Evolutionary conservation across 768 basidiomycete genomes (phyloP).

Genomic region (Boletus eberwhitei): DNA sequence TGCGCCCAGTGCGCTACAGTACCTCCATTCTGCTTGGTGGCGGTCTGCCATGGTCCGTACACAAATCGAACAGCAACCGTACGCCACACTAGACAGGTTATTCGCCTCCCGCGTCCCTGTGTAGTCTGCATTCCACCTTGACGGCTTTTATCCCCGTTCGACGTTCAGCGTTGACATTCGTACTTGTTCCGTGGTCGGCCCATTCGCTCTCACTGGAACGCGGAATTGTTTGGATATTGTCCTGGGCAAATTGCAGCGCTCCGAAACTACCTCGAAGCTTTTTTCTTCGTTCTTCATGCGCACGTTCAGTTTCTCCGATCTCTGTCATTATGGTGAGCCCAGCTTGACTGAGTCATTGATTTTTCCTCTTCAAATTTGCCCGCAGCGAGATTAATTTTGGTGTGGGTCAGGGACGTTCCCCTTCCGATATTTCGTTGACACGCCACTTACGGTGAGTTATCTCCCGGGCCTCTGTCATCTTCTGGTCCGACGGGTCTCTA

Average conservation of each 20-base stretch:
- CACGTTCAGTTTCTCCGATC: background rate
- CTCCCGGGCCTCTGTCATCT: background rate
- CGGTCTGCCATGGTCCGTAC: background rate
- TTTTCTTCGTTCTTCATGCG: too few species aligned
- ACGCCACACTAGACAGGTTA: background rate
- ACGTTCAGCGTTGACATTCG: background rate
- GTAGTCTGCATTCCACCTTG: background rate
- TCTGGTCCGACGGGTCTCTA: background rate
- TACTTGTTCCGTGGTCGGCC: background rate
- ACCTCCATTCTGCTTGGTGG: background rate
- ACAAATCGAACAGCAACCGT: background rate
- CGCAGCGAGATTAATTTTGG: background rate
- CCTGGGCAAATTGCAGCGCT: background rate
- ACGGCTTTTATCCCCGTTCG: background rate
- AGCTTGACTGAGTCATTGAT: background rate
- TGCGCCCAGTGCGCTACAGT: background rate
- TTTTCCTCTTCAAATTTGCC: background rate
- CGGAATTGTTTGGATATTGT: background rate
- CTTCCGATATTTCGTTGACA: background rate
- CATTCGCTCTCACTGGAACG: background rate
- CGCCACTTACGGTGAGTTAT: background rate
- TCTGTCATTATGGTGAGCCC: background rate
- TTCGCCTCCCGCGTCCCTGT: background rate
- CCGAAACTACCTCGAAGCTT: background rate
- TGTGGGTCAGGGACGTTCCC: background rate